Evolutionary conservation across 164 flowering plant species (phyloP), one percentile per base, ranked within the genome.

Genomic region (Cinnamomum chago): DNA sequence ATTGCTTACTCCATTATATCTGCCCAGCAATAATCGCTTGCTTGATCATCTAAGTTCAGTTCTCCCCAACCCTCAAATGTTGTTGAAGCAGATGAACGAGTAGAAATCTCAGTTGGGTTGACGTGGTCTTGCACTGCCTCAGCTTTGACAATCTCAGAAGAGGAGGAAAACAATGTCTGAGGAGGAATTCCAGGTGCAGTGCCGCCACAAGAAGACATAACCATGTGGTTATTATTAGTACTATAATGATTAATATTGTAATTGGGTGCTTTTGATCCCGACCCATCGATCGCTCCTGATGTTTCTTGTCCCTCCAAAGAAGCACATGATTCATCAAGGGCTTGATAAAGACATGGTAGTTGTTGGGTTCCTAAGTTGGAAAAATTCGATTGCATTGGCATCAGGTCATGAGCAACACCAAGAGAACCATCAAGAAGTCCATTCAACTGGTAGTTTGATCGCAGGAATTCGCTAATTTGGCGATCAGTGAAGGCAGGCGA

Each of bases 31-130:
- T 79, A 75, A 30, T 73, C 84, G 72, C 77, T 68, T 23, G 78
- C 40, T 65, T 85, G 83, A 74, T 84, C 86, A 60, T 85, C 89
- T 35, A 85, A 50, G 33, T 73, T 74, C 55, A 86, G 76, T 25
- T 80, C 84, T 58, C 76, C 83, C 92, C 84, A 88, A 70, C 72
- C 71, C 3, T 88, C 88, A 76, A 81, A 84, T n/a, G 75, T 35
- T 62, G 79, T 64, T 52, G 85, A 79, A 20, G 85, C 58, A 15
- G 82, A 70, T 40, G 83, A 78, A 52, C 52, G 76, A 62, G 75
- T 40, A 4, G 79, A 81, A 24, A 73, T 67, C 58, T 35, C 74
- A 77, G 73, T 25, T 27, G 78, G 72, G 76, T 75, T 76, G 66
- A 40, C 67, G 11, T 70, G 73, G 55, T 47, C 75, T 40, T 73